Evolutionary conservation across 2,329 filamentous ascomycete genomes (phyloP), one percentile per base, ranked within the genome.

Genomic region (Cercospora zeae-maydis): DNA sequence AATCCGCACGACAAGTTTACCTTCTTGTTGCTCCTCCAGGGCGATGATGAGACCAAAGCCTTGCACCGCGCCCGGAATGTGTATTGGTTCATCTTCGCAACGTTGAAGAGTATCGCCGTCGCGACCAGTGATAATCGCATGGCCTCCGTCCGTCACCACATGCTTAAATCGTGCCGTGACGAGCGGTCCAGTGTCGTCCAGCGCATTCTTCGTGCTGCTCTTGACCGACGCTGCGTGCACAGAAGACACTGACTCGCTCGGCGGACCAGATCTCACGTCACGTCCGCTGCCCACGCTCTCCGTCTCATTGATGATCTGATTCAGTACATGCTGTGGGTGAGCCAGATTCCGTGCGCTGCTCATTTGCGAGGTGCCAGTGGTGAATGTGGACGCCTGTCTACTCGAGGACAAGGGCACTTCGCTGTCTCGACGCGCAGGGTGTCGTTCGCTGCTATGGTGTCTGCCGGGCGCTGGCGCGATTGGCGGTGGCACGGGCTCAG

Each of bases 61-160:
- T 74, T 96, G 92, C 0, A 93, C 78, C 1, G 90, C 90, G 34
- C 92, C 92, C 0, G 92, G 92, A 1, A 92, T 88, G 67, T 93
- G 91, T 27, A 96, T 96, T 0, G 92, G 92, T 71, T 96, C 92
- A 71, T 96, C 92, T 75, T 96, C 92, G 72, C 92, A 96, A 58
- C 86, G 84, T 73, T 96, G 90, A 49, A 95, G 78, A 0, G 83
- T 85, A 1, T 86, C 83, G 1, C 86, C 88, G 58, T 91, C 87
- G 60, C 89, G 83, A 5, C 92, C 92, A 0, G 91, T 95, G 59
- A 96, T 90, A 31, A 96, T 84, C 27, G 89, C 86, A 77, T 96
- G 91, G 0, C 92, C 92, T 14, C 87, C 89, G 1, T 90, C 86
- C 0, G 90, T 92, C 27, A 88, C 79, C 3, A 90, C 81, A 72